Base-by-base conservation (phyloP, 345 rosid genomes). In the Acer negundo region DNA sequence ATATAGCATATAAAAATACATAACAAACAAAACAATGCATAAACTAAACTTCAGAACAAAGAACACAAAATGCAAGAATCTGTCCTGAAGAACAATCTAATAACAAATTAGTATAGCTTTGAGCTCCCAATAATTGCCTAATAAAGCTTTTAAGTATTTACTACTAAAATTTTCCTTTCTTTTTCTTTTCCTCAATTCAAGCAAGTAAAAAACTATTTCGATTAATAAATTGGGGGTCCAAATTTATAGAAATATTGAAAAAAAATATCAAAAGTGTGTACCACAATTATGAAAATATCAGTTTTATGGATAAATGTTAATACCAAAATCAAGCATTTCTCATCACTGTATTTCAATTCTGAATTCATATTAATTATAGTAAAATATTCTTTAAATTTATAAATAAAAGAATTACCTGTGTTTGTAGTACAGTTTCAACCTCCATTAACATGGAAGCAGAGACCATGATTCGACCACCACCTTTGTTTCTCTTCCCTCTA, bases 361-460 rank as follows among this genome's bases (percentile, higher is more conserved):
- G 6, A 56, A 6, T 35, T 10, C 44, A 23, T 53, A 55, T 55
- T 56, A 19, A 28, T 2, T 24, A 68, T 44, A n/a, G 15, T 19
- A 10, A 40, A 17, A 40, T 67, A 65, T 17, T 65, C 10, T 31
- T 42, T 38, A 19, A 35, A 35, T 4, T 35, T 46, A 40, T 10
- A 38, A 67, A 17, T 7, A 31, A 65, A 65, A 53, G 38, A 35
- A 35, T 7, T 75, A 92, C 99, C 96, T 92, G 97, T 42, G 96
- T 90, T 84, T 95, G 99, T 67, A 93, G 98, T 70, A 95, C 84
- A 76, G 93, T 90, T 75, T 95, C 99, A 64, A 81, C 81, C 75
- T 95, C 97, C 80, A 89, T 86, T 22, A 91, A 80, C 96, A 93
- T 91, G 66, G 93, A 72, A 55, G 89, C 93, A 1, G 98, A 88